Evolutionary conservation across 2,329 filamentous ascomycete species (phyloP), one percentile per base, ranked within the genome.

Genomic region (Diaporthe sp.): DNA sequence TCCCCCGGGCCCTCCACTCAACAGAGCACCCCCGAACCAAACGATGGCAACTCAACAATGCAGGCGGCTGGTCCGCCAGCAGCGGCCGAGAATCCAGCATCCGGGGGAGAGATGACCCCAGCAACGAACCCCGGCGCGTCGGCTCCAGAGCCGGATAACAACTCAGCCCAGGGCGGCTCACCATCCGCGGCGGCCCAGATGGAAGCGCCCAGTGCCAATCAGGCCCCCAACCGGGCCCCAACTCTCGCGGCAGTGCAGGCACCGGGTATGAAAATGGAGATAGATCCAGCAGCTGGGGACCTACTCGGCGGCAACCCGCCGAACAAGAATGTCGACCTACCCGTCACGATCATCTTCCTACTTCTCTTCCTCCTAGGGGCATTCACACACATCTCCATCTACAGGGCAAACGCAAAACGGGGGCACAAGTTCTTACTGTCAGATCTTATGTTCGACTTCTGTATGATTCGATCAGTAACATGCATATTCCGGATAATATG

Each of bases 401-500:
- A 78, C 75, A 74, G 74, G 22, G 57, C 76, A 2, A 86, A 86
- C 75, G 72, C 76, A 1, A 82, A 81, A 61, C 78, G 82, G 2
- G 80, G 80, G 2, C 84, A 85, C 78, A 86, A 85, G 76, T 86
- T 86, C 72, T 67, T 84, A 39, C 78, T 85, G 2, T 85, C 84
- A 3, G 80, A 79, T 57, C 77, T 82, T 13, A 75, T 85, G 25
- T 84, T 85, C 72, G 83, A 83, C 37, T 84, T 86, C 55, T 84
- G 81, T 73, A 81, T 84, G 80, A 80, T 84, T 2, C 79, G 84
- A 1, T 79, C 81, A 34, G 72, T 80, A 3, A 84, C 83, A 1
- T 82, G 84, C 65, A 77, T 80, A 22, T 81, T 86, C 71, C 81
- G 85, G 15, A 84, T 86, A 61, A 79, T 77, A 1, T 85, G 83